Evolutionary conservation across 306 rosid species (phyloP).

Genomic region (Dryas octopetala): DNA sequence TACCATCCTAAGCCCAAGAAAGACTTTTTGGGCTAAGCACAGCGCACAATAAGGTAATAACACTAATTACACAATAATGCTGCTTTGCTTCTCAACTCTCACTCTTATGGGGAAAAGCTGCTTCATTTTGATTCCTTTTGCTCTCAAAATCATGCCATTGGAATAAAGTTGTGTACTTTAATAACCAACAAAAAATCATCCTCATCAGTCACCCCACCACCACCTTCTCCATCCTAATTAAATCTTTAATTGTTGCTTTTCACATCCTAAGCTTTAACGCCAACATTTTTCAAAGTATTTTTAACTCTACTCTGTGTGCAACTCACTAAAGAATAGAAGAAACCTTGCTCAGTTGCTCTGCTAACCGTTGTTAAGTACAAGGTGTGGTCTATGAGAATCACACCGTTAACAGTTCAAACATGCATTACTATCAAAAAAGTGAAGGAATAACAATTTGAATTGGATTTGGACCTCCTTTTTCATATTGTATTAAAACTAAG

Average conservation of each 20-base stretch:
- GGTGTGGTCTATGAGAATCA: conserved; percentile 9
- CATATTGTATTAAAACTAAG: neutral
- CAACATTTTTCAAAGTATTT: neutral
- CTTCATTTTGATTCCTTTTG: conserved; percentile 63
- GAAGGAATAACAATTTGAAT: neutral
- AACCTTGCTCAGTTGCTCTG: conserved; percentile 1
- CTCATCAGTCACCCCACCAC: conserved; percentile 6
- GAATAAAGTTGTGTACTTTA: conserved; percentile 52
- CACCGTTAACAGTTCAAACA: conserved; percentile 8
- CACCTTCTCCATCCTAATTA: neutral
- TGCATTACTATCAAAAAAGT: neutral
- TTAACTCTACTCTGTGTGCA: too few species aligned
- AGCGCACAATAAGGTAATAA: conserved; percentile 57
- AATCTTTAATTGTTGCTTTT: conserved; percentile 20
- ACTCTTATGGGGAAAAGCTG: conserved; percentile 56
- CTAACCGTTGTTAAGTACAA: conserved; percentile 17
- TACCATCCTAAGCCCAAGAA: conserved; percentile 41
- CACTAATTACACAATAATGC: conserved; percentile 83
- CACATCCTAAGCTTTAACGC: conserved; percentile 15
- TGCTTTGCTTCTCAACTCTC: neutral
- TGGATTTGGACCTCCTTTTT: neutral
- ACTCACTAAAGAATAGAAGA: neutral
- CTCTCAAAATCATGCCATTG: conserved; percentile 69
- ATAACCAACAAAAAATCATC: neutral
- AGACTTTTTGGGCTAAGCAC: conserved; percentile 48